These are phyloP conservation scores for Aspergillus calidoustus DNA, from an alignment of 2,329 filamentous ascomycete species.

Conservation along the genomic window DNA sequence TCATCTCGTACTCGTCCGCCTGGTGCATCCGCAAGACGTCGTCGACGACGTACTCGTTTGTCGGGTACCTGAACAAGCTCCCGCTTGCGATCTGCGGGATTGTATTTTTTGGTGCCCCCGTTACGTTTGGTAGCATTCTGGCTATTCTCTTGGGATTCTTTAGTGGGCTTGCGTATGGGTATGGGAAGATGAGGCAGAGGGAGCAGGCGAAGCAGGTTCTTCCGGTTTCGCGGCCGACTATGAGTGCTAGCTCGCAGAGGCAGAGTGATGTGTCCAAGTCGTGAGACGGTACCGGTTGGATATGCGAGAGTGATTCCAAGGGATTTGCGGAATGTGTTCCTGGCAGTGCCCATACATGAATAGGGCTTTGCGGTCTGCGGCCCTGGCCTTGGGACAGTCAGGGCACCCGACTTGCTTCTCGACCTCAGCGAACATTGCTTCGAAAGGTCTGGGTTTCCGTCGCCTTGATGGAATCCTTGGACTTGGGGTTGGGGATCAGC, in stretches of 20 bases:
- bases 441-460: too few species aligned
- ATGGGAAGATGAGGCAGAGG: not conserved
- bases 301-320: too few species aligned
- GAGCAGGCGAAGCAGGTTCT: not conserved
- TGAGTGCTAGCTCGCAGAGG: not conserved
- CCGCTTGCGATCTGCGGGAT: not conserved
- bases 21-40: not conserved
- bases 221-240: not conserved
- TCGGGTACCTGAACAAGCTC: not conserved
- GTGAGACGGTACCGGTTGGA: not conserved
- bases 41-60: not conserved
- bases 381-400: too few species aligned
- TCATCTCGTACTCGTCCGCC: not conserved
- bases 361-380: too few species aligned
- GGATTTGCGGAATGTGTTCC: too few species aligned
- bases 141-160: not conserved
- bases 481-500: too few species aligned
- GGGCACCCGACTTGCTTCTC: too few species aligned
- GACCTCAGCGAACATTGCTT: too few species aligned
- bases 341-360: too few species aligned
- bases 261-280: not conserved
- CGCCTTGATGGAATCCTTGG: too few species aligned
- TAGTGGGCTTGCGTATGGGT: not conserved
- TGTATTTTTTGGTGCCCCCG: not conserved
- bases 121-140: not conserved